A percentile compares a stretch with the other conserved stretches of the same genome.
These are phyloP conservation scores for Monosporascus sp. DNA, from an alignment of 2,329 filamentous ascomycete genomes.

Conservation along the genomic window DNA sequence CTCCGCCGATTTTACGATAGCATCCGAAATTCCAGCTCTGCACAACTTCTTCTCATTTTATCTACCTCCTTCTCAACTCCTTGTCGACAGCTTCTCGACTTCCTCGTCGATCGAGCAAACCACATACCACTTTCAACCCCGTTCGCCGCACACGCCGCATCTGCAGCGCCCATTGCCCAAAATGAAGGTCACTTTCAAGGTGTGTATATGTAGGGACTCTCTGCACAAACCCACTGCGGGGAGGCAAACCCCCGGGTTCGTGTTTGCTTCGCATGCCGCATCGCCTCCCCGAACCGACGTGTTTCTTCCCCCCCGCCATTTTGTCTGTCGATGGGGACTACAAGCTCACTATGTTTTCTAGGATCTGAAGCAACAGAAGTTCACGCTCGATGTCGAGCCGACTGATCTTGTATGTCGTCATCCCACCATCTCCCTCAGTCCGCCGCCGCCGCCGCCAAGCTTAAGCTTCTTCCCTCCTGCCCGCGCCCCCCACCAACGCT, in stretches of 20 bases:
- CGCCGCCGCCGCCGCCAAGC: constrained; percentile 2
- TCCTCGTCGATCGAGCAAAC: neutral
- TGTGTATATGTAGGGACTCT: constrained; percentile 28
- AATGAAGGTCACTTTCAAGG: constrained; percentile 67
- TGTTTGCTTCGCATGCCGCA: neutral
- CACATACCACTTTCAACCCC: neutral
- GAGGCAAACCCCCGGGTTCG: neutral
- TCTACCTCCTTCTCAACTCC: neutral
- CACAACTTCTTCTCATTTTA: neutral
- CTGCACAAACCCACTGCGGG: constrained; percentile 1
- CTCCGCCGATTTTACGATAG: neutral
- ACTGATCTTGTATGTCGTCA: constrained; percentile 72
- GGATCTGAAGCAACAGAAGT: constrained; percentile 99
- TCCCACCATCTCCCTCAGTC: constrained; percentile 18
- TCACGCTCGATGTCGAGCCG: constrained; percentile 90
- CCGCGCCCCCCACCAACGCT: constrained; percentile 3
- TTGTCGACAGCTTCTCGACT: neutral
- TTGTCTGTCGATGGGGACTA: neutral
- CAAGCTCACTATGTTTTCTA: constrained; percentile 32
- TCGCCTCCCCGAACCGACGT: neutral
- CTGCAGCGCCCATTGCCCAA: constrained; percentile 30
- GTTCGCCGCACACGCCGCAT: constrained; percentile 4
- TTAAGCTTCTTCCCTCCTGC: constrained; percentile 1
- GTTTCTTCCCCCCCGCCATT: neutral
- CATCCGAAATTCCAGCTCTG: neutral